Evolutionary conservation across 148 eudicot genomes (phyloP).

Genomic region (Camellia japonica): DNA sequence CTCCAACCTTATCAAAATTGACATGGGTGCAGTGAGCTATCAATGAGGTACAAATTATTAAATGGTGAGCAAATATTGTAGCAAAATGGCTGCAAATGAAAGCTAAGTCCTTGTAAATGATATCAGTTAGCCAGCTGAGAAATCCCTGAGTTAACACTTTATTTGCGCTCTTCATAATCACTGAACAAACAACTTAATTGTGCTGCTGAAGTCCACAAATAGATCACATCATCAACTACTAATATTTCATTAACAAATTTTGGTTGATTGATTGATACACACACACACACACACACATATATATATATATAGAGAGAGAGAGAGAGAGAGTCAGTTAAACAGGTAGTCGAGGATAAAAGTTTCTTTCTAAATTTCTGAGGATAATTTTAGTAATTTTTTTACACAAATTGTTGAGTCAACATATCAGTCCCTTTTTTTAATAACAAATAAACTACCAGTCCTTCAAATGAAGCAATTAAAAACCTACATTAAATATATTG

Average conservation of each 20-base stretch:
- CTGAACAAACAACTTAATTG: not conserved
- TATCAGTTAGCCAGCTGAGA: constrained; percentile 6
- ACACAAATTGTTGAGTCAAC: not conserved
- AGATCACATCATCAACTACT: not conserved
- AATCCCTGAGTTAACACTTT: not conserved
- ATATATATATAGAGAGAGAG: not conserved
- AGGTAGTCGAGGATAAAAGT: not conserved
- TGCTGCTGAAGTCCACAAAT: not conserved
- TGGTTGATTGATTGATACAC: not conserved
- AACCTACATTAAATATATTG: not conserved
- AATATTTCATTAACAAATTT: not conserved
- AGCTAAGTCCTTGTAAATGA: constrained; percentile 2
- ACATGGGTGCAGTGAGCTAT: not conserved
- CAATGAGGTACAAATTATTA: not conserved
- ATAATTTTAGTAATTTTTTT: not conserved
- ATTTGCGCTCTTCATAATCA: not conserved
- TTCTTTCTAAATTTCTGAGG: not conserved
- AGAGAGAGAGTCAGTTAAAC: not conserved
- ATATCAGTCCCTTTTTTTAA: no score
- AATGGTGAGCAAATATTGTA: not conserved
- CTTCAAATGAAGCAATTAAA: not conserved
- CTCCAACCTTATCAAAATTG: constrained; percentile 68
- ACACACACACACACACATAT: no score
- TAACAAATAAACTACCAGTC: not conserved
- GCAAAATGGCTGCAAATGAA: not conserved